Evolutionary conservation across 768 basidiomycete genomes (phyloP).

Genomic region (Leccinum fibrillosum): DNA sequence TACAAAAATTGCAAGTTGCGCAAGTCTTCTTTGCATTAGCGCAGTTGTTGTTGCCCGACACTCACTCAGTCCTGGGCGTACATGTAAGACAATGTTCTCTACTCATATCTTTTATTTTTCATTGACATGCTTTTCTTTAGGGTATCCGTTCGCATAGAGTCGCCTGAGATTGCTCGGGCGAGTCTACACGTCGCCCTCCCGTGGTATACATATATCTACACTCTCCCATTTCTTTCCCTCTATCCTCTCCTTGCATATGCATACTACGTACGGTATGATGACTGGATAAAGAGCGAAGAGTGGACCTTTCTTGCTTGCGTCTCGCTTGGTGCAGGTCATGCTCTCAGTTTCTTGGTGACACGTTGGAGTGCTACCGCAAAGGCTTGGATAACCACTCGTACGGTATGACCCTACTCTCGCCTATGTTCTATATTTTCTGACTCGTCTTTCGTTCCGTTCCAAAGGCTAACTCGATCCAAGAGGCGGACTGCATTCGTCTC

Average conservation of each 20-base stretch:
- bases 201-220: conserved; percentile 71
- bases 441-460: not conserved
- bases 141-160: conserved; percentile 51
- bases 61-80: conserved; percentile 2
- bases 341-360: conserved; percentile 88
- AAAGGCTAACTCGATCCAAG: conserved; percentile 59
- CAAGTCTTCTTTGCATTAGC: too few species aligned
- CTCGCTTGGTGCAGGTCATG: conserved; percentile 80
- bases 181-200: conserved; percentile 65
- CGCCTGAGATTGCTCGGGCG: conserved; percentile 64
- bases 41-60: too few species aligned
- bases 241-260: conserved; percentile 87
- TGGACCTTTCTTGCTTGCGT: conserved; percentile 97
- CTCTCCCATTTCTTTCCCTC: conserved; percentile 71
- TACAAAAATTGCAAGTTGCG: not conserved
- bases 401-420: conserved; percentile 40
- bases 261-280: conserved; percentile 87
- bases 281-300: conserved; percentile 90
- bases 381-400: conserved; percentile 75
- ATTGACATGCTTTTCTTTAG: conserved; percentile 17
- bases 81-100: conserved; percentile 14
- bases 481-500: conserved; percentile 80
- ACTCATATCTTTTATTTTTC: not conserved
- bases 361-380: conserved; percentile 82
- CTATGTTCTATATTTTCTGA: not conserved